Percentiles rank a stretch among this genome's conserved stretches.
Conservation (phyloP, 2,329 filamentous ascomycete genomes). For the Neofusicoccum laricinum region DNA sequence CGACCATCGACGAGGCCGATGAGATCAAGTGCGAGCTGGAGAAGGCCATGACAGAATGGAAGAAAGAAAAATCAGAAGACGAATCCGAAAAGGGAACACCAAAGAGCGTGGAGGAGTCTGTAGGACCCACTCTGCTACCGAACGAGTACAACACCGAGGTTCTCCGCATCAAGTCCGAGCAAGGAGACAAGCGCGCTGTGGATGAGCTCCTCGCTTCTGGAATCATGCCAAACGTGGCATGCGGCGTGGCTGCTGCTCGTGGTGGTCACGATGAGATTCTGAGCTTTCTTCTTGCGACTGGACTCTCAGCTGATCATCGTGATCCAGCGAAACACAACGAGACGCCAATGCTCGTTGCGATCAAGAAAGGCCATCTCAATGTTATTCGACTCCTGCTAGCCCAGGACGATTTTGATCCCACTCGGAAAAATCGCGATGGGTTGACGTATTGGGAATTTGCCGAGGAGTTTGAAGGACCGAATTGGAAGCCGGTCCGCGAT, state of each 20-base stretch:
- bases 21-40: constrained; percentile 74
- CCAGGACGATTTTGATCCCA: constrained; percentile 79
- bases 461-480: constrained; percentile 74
- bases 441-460: constrained; percentile 87
- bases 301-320: constrained; percentile 43
- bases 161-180: constrained; percentile 46
- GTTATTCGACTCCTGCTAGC: constrained; percentile 78
- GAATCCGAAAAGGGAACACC: constrained; percentile 23
- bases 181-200: constrained; percentile 48
- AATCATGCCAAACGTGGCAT: constrained; percentile 70
- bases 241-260: constrained; percentile 85
- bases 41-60: constrained; percentile 50
- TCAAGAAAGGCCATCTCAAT: constrained; percentile 81
- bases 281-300: constrained; percentile 61
- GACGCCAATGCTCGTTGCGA: constrained; percentile 91
- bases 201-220: constrained; percentile 47
- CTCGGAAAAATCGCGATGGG: constrained; percentile 67
- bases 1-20: constrained; percentile 72
- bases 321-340: constrained; percentile 77
- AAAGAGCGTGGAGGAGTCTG: constrained; percentile 13
- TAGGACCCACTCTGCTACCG: constrained; percentile 40
- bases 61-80: constrained; percentile 48
- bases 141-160: constrained; percentile 50
- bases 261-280: constrained; percentile 88
- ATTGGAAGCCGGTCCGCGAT: constrained; percentile 85